Base-by-base conservation (phyloP, 129 eudicot species). In the Silybum marianum region DNA sequence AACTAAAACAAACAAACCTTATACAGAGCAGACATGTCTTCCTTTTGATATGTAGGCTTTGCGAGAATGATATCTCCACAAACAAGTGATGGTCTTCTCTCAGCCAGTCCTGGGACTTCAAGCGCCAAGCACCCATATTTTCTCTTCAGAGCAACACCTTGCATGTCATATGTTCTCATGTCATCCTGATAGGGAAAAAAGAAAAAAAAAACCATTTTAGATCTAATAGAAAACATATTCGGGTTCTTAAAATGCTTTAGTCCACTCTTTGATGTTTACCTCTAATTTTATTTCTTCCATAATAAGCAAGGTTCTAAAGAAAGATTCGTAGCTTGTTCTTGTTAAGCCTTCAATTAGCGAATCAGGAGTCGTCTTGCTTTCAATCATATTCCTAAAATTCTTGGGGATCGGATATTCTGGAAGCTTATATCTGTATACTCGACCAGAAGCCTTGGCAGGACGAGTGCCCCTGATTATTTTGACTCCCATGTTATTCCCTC, bases 21-120 rank as follows among this genome's bases (percentile, higher is more conserved):
- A 84, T 88, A 89, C 12, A 68, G 68, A 69, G 83, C 72, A 19
- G 66, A 16, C 23, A 9, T 71, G 44, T 80, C 78, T 44, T 81
- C 84, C 81, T 71, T 80, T 67, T 77, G 88, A 9, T 79, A 66
- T 65, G 85, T 83, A 86, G 93, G 90, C 84, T 85, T 88, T 66
- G 89, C 98, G 79, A 75, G 80, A 38, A 93, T 76, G 32, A 11
- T 10, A 82, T 91, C 97, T 71, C 95, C 94, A 58, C 8, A 34
- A 44, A 90, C 90, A 32, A 91, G 90, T 67, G 97, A 93, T 16
- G 98, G 98, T 78, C 98, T 89, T 82, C 78, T 89, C 86, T 95
- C 99, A 73, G 99, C 97, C 76, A 95, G 79, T 68, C 99, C 99
- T 11, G 96, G 97, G 73, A 95, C 97, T 89, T 92, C 93, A 69